Evolutionary conservation across 23 red algal genomes (phyloP), one percentile per base, ranked within the genome.

Genomic region (Gracilariopsis chorda): DNA sequence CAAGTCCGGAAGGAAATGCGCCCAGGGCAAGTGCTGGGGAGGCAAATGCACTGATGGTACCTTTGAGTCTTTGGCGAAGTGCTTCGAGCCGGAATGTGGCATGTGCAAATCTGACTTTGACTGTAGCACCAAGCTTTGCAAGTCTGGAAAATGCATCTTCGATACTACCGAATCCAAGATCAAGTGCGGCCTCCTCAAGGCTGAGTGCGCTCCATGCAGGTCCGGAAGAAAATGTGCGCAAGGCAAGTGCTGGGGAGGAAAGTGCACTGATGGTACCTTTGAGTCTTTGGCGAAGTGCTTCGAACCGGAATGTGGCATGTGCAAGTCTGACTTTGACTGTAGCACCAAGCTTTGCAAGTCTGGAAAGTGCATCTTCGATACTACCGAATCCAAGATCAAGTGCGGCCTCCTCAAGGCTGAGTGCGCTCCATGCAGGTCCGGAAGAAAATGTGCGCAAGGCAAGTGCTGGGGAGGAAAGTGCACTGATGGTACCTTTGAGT

Each of bases 171-270:
- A 24, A 12, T 43, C 72, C 13, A 78, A 12, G 34, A 17, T n/a
- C 72, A 43, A 78, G 34, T 78, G 72, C 43, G 41, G 41, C 72
- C 72, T 33, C 11, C 16, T 7, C 12, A 19, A 30, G 14, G 25
- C 27, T 11, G 72, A 78, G 43, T 78, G 72, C 34, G 34, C 72
- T 13, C 36, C 72, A 9, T 78, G 72, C 72, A 43, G 32, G 36
- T 12, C 10, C 16, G 9, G 13, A 39, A 10, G 13, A 10, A 10
- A 78, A 16, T 78, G 72, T 27, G 13, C 17, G 13, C 41, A 24
- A 46, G 43, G 27, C 40, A 78, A 78, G 43, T 78, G 72, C 27
- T 78, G 72, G 72, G 40, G 72, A 10, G 13, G 72, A 47, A 80
- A 55, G 34, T 80, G 76, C 23, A 47, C 55, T n/a, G 16, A 41